phyloP scores from a whole-genome alignment of 441 rosid genomes.

The Pelargonium australe region DNA sequence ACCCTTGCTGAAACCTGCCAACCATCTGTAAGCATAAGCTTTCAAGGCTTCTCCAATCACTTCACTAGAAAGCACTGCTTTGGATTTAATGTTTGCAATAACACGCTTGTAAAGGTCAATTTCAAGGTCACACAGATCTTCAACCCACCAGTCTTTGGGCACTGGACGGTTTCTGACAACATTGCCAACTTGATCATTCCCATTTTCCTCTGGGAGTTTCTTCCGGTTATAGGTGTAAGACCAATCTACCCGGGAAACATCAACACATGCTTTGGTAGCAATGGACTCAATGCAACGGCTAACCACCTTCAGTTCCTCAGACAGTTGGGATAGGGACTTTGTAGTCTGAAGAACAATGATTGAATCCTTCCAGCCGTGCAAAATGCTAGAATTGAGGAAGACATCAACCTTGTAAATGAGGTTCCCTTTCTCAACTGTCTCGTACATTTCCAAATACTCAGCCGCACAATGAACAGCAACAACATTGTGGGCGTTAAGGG shows the following conservation, averaged over 20 bases:
- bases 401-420: constrained; percentile 79
- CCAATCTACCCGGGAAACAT: constrained; percentile 69
- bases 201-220: constrained; percentile 34
- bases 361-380: constrained; percentile 94
- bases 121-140: constrained; percentile 83
- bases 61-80: constrained; percentile 64
- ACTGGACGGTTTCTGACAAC: constrained; percentile 20
- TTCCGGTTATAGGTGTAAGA: constrained; percentile 67
- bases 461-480: constrained; percentile 88
- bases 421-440: constrained; percentile 72
- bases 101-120: constrained; percentile 66
- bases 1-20: constrained; percentile 56
- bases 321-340: constrained; percentile 64
- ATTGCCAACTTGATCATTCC: constrained; percentile 17
- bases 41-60: constrained; percentile 75
- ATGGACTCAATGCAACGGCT: constrained; percentile 82
- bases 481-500: constrained; percentile 78
- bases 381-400: constrained; percentile 75
- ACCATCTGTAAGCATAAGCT: constrained; percentile 70
- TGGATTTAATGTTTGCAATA: constrained; percentile 52
- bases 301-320: constrained; percentile 78
- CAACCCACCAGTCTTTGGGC: constrained; percentile 98
- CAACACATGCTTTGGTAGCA: constrained; percentile 69
- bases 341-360: constrained; percentile 87
- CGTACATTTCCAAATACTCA: constrained; percentile 90